Base-by-base conservation (phyloP, 176 grass and related monocot genomes). In the Triticum timopheevii region DNA sequence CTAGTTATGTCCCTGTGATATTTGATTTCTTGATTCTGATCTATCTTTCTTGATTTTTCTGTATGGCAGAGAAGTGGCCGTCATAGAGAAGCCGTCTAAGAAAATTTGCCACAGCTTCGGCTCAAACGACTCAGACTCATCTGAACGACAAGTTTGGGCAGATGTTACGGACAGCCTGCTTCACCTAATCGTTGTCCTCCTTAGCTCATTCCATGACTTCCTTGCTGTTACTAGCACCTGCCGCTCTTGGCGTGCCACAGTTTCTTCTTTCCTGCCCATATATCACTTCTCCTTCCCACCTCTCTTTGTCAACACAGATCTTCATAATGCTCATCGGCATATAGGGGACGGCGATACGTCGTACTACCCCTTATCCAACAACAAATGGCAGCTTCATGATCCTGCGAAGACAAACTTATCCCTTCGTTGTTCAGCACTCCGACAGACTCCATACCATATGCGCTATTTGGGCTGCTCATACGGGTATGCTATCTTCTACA, bases 391-490 rank as follows among this genome's bases (percentile, higher is more conserved):
- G 22, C 82, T 86, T 13, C 20, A 34, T 49, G 78, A 90, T 80
- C 78, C 81, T 31, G 23, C 68, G 12, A 85, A 58, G 6, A 10
- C 10, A 13, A 38, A 36, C 12, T 23, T 79, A 77, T 63, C 83
- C 49, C 25, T 79, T 63, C 2, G 4, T 25, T 19, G 78, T 82
- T 78, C 61, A 27, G 61, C 35, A 0, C 22, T 39, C 19, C 83
- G 3, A 78, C 22, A 65, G 36, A 20, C 73, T 50, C 42, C 69
- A 63, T 36, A 8, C 24, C 2, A 17, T 62, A 69, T 84, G 61
- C 22, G 2, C 12, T 88, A 87, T 76, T 10, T 91, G 40, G 92
- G 92, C 3, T 89, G 77, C 77, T 89, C 92, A 30, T 69, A 87
- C 70, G 87, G 87, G n/a, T 83, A 89, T 78, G 58, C 87, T 39